Conservation (phyloP, 495 filamentous ascomycete genomes). For the Aspergillus bridgeri region DNA sequence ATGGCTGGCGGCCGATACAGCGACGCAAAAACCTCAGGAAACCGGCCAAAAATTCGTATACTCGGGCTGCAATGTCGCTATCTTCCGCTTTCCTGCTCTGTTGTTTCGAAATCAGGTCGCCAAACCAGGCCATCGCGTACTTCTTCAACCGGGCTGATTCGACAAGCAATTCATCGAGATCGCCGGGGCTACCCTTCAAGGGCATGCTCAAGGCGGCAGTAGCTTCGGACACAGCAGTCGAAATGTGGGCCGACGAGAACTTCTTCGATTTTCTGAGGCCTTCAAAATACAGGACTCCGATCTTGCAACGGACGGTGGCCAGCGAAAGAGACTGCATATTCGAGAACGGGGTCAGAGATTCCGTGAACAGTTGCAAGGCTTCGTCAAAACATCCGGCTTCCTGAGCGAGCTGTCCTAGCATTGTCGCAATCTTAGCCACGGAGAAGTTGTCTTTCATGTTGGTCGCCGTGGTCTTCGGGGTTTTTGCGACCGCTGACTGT, state of each 20-base stretch:
- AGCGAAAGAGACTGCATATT: conserved; percentile 34
- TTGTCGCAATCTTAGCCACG: conserved; percentile 32
- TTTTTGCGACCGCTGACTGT: conserved; percentile 29
- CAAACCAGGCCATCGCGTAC: conserved; percentile 52
- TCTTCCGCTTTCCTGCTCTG: conserved; percentile 12
- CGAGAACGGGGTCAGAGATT: conserved; percentile 32
- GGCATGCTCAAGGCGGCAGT: conserved; percentile 53
- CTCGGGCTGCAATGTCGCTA: conserved; percentile 19
- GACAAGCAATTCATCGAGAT: conserved; percentile 67
- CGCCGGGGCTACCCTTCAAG: conserved; percentile 57
- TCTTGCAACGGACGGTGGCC: conserved; percentile 42
- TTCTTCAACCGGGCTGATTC: conserved; percentile 63
- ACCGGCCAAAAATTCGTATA: conserved; percentile 38
- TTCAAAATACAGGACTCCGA: conserved; percentile 41
- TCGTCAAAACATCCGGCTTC: conserved; percentile 44
- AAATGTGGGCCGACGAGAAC: conserved; percentile 14
- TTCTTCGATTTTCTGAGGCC: conserved; percentile 27
- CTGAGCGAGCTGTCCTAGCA: conserved; percentile 44
- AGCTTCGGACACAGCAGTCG: conserved; percentile 30
- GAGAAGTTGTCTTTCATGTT: conserved; percentile 23
- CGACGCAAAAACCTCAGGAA: conserved; percentile 45
- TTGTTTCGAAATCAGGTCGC: conserved; percentile 32
- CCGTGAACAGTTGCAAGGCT: conserved; percentile 37
- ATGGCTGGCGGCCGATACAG: conserved; percentile 38
- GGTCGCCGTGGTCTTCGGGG: conserved; percentile 25